Evolutionary conservation across 192 early-diverging fungal genomes (phyloP), one percentile per base, ranked within the genome.

Genomic region (Dissophora ornata): DNA sequence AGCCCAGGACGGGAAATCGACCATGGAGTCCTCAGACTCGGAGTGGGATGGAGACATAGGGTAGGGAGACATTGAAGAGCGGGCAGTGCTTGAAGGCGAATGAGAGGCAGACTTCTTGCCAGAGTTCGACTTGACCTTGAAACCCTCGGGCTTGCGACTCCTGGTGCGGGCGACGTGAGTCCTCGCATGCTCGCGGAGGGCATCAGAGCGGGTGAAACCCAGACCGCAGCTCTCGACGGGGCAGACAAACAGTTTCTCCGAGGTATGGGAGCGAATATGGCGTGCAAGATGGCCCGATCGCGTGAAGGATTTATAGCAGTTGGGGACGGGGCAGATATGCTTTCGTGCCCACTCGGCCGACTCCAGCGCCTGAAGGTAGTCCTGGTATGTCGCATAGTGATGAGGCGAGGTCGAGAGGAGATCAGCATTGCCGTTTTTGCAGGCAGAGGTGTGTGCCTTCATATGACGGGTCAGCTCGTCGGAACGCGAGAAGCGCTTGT

Each of bases 381-480:
- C 47, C 53, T 78, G 51, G 60, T 70, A 70, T 52, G 75, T 63
- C 40, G 79, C 57, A 60, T 80, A 57, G 57, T 75, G 78, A 28
- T 69, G 58, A 49, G 81, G 75, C 4, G 73, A 79, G 24, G 69
- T 79, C 26, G 48, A 75, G 53, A 69, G 52, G 19, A 69, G 53
- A 59, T 77, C 69, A 22, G 64, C 81, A 57, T 80, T 85, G 66
- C 75, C 80, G 44, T 55, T 82, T 62, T 81, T 85, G 60, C 67
- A 83, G 26, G 81, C 66, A 7, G 86, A 83, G 48, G 81, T 81
- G 63, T 90, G 89, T 53, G 84, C 86, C 47, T 87, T 81, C 57
- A 75, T 64, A 74, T 95, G 93, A 32, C 93, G 84, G 3, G 91
- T 92, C 30, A 95, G 84, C 74, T 95, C 93, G 67, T 91, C 91